These are phyloP conservation scores for Immersiporthe knoxdaviesiana DNA, from an alignment of 2,329 filamentous ascomycete species.

Conservation along the genomic window DNA sequence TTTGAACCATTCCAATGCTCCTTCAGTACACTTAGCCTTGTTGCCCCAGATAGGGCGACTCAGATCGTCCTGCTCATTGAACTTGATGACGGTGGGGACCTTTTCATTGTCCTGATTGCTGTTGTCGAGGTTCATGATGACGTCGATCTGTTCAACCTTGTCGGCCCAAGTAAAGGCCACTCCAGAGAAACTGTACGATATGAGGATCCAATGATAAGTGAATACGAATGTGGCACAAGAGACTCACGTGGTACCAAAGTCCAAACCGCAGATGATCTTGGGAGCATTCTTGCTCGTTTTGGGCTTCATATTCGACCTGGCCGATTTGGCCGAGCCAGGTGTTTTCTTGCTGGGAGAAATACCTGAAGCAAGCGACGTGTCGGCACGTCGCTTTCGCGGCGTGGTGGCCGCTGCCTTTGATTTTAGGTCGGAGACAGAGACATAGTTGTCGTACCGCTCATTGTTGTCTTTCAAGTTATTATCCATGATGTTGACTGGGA, in stretches of 20 bases:
- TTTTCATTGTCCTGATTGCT: slow-evolving; percentile 40
- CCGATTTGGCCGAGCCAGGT: background rate
- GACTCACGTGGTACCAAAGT: slow-evolving; percentile 51
- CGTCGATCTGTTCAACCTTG: slow-evolving; percentile 35
- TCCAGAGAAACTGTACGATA: slow-evolving; percentile 42
- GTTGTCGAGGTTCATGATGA: slow-evolving; percentile 39
- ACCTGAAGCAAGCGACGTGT: background rate
- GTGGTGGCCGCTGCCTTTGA: background rate
- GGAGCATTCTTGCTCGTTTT: slow-evolving; percentile 4
- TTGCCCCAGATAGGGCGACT: slow-evolving; percentile 37
- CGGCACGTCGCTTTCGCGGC: background rate
- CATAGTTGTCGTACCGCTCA: background rate
- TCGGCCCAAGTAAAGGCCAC: slow-evolving; percentile 43
- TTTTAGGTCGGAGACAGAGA: background rate
- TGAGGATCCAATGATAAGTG: background rate
- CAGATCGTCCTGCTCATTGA: background rate
- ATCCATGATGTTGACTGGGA: background rate
- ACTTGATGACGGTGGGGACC: slow-evolving; percentile 36
- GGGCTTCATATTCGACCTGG: background rate
- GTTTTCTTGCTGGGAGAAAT: background rate
- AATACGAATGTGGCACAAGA: background rate
- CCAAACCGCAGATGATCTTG: slow-evolving; percentile 45
- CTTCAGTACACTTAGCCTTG: slow-evolving; percentile 34
- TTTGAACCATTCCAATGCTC: slow-evolving; percentile 47
- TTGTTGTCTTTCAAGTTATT: background rate